A percentile compares a stretch with the other conserved stretches of the same genome.
Conservation (phyloP, 768 basidiomycete genomes). For the Kondoa malvinella region DNA sequence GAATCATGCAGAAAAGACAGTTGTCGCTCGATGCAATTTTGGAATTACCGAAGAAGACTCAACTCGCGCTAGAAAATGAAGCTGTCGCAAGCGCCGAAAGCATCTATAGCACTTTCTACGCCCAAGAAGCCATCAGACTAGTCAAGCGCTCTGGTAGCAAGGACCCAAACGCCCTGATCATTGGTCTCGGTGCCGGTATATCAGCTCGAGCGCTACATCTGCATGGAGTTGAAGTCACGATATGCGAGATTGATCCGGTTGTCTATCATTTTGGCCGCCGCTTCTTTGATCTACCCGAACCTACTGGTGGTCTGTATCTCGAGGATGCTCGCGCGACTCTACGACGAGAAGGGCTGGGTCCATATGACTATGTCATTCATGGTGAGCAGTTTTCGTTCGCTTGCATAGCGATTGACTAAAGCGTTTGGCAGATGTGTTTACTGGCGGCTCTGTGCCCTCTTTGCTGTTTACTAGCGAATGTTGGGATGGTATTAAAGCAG, state of each 20-base stretch:
- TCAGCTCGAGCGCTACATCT: constrained; percentile 56
- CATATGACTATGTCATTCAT: constrained; percentile 46
- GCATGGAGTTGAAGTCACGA: constrained; percentile 54
- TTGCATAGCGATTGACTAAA: neutral
- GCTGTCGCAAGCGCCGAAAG: constrained; percentile 37
- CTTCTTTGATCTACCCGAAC: constrained; percentile 60
- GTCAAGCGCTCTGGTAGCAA: constrained; percentile 39
- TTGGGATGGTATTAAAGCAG: constrained; percentile 50
- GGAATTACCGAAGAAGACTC: neutral
- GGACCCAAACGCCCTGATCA: constrained; percentile 40
- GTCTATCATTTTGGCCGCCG: constrained; percentile 65
- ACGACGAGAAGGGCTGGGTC: constrained; percentile 41
- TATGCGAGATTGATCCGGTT: constrained; percentile 84
- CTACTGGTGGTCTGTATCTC: constrained; percentile 45
- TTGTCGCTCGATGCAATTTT: constrained; percentile 19
- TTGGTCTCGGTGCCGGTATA: constrained; percentile 74
- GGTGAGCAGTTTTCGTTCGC: constrained; percentile 40
- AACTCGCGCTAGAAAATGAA: neutral
- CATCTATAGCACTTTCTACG: constrained; percentile 62
- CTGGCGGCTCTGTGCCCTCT: constrained; percentile 75
- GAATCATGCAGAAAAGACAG: constrained; percentile 31
- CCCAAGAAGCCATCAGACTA: constrained; percentile 71
- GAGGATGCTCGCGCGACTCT: constrained; percentile 63
- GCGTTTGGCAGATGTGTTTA: constrained; percentile 38
- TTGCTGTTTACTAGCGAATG: constrained; percentile 72